Base-by-base conservation (phyloP, 176 grass and related monocot species). In the Cenchrus americanus region DNA sequence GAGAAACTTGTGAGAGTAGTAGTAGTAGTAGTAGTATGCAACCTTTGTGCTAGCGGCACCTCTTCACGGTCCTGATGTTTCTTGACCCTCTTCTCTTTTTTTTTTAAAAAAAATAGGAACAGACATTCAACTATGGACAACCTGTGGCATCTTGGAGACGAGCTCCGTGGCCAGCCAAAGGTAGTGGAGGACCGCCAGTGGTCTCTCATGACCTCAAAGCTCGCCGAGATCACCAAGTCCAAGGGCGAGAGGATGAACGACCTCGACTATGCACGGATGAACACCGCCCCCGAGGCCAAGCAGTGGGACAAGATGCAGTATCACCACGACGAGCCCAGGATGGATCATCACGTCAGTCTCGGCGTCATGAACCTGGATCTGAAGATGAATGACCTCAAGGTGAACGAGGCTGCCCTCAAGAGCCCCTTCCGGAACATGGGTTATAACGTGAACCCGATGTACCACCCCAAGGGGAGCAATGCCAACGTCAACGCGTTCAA, bases 151-250 rank as follows among this genome's bases (percentile, higher is more conserved):
- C 83, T 98, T 5, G 96, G 93, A 30, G 91, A 95, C 85, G 93
- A 95, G 80, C 94, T 95, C 85, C 89, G 96, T 62, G 93, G 96
- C 17, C 91, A 95, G 52, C 87, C 96, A 6, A 98, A 90, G 83
- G 83, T 95, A 9, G 76, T 60, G n/a, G 96, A 98, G 87, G 96
- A 98, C 54, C 88, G 89, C 55, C 96, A 98, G 80, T 98, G 96
- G 96, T 95, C 91, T 34, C 82, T 98, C 58, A 95, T 98, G 86
- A 98, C 96, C 3, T 95, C 96, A 13, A 98, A 98, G 89, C 85
- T 98, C n/a, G 87, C 89, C 15, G 93, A 98, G 96, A 77, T 98
- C 66, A 94, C 93, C 59, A 88, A 76, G 83, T 90, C 89, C 5
- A 93, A 90, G 71, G 80, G 61, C 14, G 93, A 98, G 54, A 88